Conservation (phyloP, 2,329 filamentous ascomycete species). For the Eutypella sp. region DNA sequence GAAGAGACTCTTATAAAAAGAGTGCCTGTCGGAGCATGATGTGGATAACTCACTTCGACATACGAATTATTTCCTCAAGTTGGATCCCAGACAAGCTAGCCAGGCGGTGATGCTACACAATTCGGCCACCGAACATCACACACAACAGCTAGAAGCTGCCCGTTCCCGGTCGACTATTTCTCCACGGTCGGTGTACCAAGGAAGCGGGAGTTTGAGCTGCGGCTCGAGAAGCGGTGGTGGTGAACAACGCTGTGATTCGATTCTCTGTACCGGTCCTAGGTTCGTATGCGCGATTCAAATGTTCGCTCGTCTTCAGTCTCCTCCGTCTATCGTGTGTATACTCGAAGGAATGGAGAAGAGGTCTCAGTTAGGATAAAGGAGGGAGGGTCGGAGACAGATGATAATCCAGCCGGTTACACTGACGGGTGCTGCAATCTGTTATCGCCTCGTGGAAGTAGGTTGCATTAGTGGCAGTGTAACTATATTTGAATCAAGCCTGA, state of each 20-base stretch:
- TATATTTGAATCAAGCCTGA: conserved; percentile 21
- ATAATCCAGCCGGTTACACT: conserved; percentile 4
- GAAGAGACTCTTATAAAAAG: conserved; percentile 10
- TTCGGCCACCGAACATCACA: conserved; percentile 37
- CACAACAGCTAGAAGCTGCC: conserved; percentile 33
- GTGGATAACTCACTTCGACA: conserved; percentile 24
- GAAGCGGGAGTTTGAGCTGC: conserved; percentile 10
- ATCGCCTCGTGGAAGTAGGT: conserved; percentile 25
- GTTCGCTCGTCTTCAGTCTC: neutral
- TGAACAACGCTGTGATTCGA: conserved; percentile 15
- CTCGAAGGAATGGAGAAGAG: neutral
- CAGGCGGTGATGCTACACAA: conserved; percentile 35
- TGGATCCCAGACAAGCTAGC: conserved; percentile 33
- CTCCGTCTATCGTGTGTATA: neutral
- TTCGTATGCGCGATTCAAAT: conserved; percentile 3
- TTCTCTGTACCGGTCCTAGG: conserved; percentile 17
- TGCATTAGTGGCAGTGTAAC: conserved; percentile 26
- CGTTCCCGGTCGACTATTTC: conserved; percentile 29
- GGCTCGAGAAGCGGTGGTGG: conserved; percentile 16
- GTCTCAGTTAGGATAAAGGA: conserved; percentile 3
- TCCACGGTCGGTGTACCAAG: conserved; percentile 21
- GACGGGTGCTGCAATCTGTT: conserved; percentile 13
- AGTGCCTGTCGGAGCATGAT: conserved; percentile 1
- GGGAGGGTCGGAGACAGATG: conserved; percentile 5
- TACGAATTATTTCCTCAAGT: conserved; percentile 25